These are phyloP conservation scores for Escovopsis sp. DNA, from an alignment of 2,329 filamentous ascomycete genomes.

Conservation along the genomic window DNA sequence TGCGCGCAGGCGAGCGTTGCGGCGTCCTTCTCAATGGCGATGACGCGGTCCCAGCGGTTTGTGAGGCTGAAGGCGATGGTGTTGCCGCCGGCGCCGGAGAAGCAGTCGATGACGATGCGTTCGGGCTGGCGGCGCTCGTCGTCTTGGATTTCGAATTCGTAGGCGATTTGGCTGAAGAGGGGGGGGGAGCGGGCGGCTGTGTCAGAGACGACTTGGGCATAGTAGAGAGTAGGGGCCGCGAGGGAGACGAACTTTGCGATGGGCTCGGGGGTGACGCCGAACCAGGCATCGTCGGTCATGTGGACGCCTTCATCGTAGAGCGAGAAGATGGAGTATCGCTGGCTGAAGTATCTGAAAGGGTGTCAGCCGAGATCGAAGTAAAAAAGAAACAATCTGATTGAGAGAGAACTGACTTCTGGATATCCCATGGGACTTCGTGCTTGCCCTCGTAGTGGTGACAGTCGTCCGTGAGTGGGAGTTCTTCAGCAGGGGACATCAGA, in stretches of 20 bases:
- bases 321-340: slow-evolving; percentile 77
- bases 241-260: slow-evolving; percentile 54
- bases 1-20: slow-evolving; percentile 77
- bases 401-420: slow-evolving; percentile 56
- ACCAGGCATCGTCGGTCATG: slow-evolving; percentile 93
- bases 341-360: slow-evolving; percentile 64
- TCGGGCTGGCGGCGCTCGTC: slow-evolving; percentile 42
- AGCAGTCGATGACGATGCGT: slow-evolving; percentile 67
- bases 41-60: slow-evolving; percentile 64
- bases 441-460: slow-evolving; percentile 62
- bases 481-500: slow-evolving; percentile 27
- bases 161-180: slow-evolving; percentile 52
- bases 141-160: slow-evolving; percentile 44
- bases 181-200: neutral
- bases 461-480: slow-evolving; percentile 40
- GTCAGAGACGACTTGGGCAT: neutral
- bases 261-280: slow-evolving; percentile 87
- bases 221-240: neutral
- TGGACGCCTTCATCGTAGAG: slow-evolving; percentile 76
- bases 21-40: slow-evolving; percentile 76
- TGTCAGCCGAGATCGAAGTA: neutral
- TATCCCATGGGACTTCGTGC: slow-evolving; percentile 62
- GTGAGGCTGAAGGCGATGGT: slow-evolving; percentile 84
- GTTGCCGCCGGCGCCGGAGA: slow-evolving; percentile 86
- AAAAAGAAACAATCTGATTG: neutral